A percentile compares a stretch with the other conserved stretches of the same genome.
Conservation (phyloP, 371 early-diverging fungal genomes). For the Nematocida ausubeli region DNA sequence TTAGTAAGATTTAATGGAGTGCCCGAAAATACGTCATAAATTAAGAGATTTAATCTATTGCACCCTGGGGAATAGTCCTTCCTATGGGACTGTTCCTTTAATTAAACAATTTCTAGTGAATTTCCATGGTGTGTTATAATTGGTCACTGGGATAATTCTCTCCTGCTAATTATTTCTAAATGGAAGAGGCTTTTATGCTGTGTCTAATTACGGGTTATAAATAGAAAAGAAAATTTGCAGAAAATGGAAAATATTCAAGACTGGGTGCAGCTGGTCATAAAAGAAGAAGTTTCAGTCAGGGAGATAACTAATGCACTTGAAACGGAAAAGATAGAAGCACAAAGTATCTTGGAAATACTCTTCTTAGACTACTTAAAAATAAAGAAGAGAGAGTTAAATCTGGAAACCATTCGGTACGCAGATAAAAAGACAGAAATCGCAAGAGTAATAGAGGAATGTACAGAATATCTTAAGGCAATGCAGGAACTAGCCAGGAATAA, state of each 20-base stretch:
- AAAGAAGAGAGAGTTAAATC: background rate
- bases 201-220: background rate
- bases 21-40: too few relatives aligned
- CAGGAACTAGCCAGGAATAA: background rate
- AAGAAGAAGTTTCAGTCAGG: background rate
- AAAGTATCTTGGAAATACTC: background rate
- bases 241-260: conserved; percentile 5
- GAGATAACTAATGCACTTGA: background rate
- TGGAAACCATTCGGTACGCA: background rate
- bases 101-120: too few relatives aligned
- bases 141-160: too few relatives aligned
- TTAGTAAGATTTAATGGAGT: too few relatives aligned
- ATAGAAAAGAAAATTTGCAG: conserved; percentile 7
- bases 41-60: too few relatives aligned
- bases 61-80: too few relatives aligned
- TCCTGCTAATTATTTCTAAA: too few relatives aligned
- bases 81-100: too few relatives aligned
- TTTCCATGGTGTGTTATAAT: too few relatives aligned
- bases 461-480: background rate
- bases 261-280: background rate
- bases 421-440: background rate
- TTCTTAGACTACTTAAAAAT: conserved; percentile 9
- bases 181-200: too few relatives aligned
- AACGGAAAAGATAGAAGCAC: background rate
- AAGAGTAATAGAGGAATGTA: background rate